A percentile compares a stretch with the other conserved stretches of the same genome.
These are phyloP conservation scores for Apiospora phragmitis DNA, from an alignment of 2,329 filamentous ascomycete species.

Conservation along the genomic window DNA sequence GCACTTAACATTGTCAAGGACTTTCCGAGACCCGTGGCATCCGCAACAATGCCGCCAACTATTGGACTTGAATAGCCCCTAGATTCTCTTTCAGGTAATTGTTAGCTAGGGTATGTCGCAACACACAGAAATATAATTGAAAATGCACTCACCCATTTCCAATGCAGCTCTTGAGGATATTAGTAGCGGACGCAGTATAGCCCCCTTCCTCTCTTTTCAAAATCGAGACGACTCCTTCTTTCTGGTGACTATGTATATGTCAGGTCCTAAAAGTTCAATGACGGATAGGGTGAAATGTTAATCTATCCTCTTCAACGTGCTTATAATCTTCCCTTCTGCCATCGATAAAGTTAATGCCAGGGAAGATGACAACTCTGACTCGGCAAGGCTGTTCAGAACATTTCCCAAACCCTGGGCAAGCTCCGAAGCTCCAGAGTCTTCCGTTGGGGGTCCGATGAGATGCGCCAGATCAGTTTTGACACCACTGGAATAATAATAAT, in stretches of 20 bases:
- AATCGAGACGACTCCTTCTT: slow-evolving; percentile 11
- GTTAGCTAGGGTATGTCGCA: background rate
- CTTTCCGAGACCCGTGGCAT: slow-evolving; percentile 12
- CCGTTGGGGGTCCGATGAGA: slow-evolving; percentile 12
- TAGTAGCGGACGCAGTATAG: background rate
- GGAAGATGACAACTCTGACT: background rate
- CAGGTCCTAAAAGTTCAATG: background rate
- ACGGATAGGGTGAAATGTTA: no score
- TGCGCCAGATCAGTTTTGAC: slow-evolving; percentile 13
- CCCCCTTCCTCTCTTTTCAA: slow-evolving; percentile 1
- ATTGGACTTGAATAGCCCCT: no score
- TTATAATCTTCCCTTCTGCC: background rate
- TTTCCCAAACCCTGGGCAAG: background rate
- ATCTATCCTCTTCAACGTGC: background rate
- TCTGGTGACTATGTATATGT: slow-evolving; percentile 3
- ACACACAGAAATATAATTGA: background rate
- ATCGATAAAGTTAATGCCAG: background rate
- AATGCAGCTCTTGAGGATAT: background rate
- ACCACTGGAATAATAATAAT: slow-evolving; percentile 14
- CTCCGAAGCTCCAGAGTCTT: background rate
- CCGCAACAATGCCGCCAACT: slow-evolving; percentile 8
- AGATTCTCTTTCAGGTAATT: background rate
- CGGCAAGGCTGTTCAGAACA: background rate
- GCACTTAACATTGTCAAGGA: slow-evolving; percentile 10
- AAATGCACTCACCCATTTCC: background rate